These are phyloP conservation scores for Drosera capensis DNA, from an alignment of 148 eudicot genomes.

Conservation along the genomic window DNA sequence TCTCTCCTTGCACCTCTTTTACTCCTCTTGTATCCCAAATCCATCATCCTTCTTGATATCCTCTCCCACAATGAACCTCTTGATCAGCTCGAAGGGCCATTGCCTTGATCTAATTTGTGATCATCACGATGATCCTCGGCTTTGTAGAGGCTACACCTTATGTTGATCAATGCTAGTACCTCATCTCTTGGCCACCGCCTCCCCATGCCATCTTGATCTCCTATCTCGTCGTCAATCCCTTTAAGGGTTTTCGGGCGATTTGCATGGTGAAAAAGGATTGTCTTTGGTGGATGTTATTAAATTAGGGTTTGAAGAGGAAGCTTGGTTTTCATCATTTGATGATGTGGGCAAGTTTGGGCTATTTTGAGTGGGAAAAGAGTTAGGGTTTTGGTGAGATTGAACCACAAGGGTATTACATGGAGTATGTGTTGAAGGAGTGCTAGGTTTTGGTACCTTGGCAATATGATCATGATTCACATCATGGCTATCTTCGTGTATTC, in stretches of 20 bases:
- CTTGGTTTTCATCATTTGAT: slow-evolving; percentile 1
- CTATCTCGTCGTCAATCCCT: not conserved
- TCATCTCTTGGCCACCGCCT: slow-evolving; percentile 92
- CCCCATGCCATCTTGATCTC: slow-evolving; percentile 31
- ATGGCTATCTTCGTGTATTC: too few species aligned
- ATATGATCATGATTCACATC: not conserved
- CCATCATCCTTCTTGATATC: slow-evolving; percentile 62
- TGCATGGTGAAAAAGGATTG: not conserved
- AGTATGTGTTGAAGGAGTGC: slow-evolving; percentile 4
- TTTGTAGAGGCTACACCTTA: slow-evolving; percentile 40
- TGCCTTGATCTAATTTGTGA: slow-evolving; percentile 9
- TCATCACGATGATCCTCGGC: slow-evolving; percentile 3
- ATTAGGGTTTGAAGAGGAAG: slow-evolving; percentile 24
- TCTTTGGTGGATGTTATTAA: not conserved
- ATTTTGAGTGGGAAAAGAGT: not conserved
- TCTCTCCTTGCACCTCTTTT: slow-evolving; percentile 88
- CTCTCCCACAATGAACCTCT: slow-evolving; percentile 87
- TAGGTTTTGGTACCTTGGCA: not conserved
- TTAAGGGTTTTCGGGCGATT: slow-evolving; percentile 5
- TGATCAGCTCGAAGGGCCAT: too few species aligned
- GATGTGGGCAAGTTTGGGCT: slow-evolving; percentile 1
- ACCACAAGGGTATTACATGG: slow-evolving; percentile 10
- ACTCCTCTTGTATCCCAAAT: slow-evolving; percentile 64
- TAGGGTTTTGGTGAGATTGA: slow-evolving; percentile 24
- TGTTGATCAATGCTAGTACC: slow-evolving; percentile 66